phyloP scores from a whole-genome alignment of 1,139 yeast species.

The Saccharomyces uvarum region DNA sequence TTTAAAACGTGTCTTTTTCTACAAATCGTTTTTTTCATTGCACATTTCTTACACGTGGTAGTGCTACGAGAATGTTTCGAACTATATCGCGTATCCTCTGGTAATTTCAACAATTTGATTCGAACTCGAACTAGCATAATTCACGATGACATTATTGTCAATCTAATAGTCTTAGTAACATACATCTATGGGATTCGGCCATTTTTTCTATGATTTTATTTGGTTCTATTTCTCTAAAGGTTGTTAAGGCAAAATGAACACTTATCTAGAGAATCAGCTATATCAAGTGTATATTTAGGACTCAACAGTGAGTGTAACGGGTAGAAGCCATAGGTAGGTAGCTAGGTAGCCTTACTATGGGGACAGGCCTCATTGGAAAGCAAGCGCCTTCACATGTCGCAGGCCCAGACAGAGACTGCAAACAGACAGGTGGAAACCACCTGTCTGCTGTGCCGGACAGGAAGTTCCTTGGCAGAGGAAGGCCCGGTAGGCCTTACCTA shows the following conservation, averaged over 20 bases:
- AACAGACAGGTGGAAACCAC: background rate
- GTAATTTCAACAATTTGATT: background rate
- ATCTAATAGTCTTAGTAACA: conserved; percentile 33
- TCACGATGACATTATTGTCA: background rate
- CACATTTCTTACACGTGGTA: background rate
- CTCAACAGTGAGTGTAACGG: background rate
- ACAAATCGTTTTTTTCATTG: background rate
- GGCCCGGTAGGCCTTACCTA: background rate
- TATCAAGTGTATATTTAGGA: background rate
- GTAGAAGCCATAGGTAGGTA: background rate
- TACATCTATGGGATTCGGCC: conserved; percentile 98
- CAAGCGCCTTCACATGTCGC: background rate
- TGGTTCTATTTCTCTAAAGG: conserved; percentile 3
- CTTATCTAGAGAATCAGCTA: background rate
- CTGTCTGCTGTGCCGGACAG: background rate
- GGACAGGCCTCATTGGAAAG: background rate
- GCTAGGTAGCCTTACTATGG: background rate
- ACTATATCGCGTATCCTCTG: background rate
- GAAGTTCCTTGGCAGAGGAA: background rate
- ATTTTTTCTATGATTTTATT: conserved; percentile 39
- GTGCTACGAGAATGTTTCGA: background rate
- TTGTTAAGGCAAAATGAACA: background rate
- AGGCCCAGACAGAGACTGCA: background rate
- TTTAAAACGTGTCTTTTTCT: too few species aligned
- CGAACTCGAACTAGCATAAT: background rate